Conservation (phyloP, 176 grass and related monocot species). For the Saccharum spontaneum region DNA sequence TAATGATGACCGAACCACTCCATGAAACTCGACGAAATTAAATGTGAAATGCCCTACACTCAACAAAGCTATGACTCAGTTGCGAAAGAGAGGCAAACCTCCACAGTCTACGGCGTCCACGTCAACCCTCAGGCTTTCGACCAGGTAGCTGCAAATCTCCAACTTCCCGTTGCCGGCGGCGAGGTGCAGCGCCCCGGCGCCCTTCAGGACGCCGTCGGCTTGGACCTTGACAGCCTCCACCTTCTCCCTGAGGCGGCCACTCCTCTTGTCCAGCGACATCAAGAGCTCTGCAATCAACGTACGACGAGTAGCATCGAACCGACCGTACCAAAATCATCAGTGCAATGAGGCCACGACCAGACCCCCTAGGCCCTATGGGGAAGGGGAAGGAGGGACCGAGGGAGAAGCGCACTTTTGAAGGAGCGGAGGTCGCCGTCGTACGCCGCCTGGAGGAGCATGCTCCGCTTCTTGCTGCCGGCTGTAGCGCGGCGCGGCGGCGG, state of each 20-base stretch:
- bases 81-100: not conserved
- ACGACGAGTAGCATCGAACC: not conserved
- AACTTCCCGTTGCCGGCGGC: conserved; percentile 16
- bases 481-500: not conserved
- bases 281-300: conserved; percentile 7
- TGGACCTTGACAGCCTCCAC: conserved; percentile 6
- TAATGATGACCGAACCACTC: not conserved
- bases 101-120: not conserved
- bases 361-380: not conserved
- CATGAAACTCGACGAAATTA: not conserved
- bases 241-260: conserved; percentile 21
- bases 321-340: not conserved
- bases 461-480: not conserved
- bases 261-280: conserved; percentile 15
- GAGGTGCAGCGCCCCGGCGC: conserved; percentile 23
- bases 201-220: not conserved
- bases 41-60: not conserved
- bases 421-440: conserved; percentile 4
- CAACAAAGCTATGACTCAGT: not conserved
- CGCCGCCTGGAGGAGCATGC: conserved; percentile 26
- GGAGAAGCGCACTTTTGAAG: not conserved
- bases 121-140: conserved; percentile 11
- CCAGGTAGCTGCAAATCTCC: conserved; percentile 34
- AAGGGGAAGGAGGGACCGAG: no score
- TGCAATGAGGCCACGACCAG: not conserved